Percentiles rank a stretch among this genome's conserved stretches.
Evolutionary conservation across 768 basidiomycete genomes (phyloP).

Genomic region (Hypsizygus marmoreus): DNA sequence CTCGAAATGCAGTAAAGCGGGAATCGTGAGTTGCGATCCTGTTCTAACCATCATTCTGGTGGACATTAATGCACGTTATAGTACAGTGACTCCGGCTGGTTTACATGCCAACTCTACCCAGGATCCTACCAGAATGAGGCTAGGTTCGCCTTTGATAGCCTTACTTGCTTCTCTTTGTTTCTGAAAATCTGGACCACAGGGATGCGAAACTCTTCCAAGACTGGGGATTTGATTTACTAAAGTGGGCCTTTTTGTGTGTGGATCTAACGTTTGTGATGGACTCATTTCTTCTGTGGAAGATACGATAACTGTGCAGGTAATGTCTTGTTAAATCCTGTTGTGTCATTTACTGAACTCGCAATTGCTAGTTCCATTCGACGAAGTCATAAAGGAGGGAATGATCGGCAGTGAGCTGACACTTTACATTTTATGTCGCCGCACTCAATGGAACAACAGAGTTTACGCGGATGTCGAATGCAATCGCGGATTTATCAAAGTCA

Average conservation of each 20-base stretch:
- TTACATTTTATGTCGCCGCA: neutral
- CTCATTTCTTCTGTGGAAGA: slow-evolving; percentile 18
- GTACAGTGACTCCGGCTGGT: slow-evolving; percentile 69
- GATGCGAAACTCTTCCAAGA: slow-evolving; percentile 59
- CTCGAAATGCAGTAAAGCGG: slow-evolving; percentile 34
- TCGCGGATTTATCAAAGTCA: slow-evolving; percentile 46
- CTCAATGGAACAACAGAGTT: slow-evolving; percentile 30
- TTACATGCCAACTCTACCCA: slow-evolving; percentile 65
- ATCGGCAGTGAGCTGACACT: slow-evolving; percentile 45
- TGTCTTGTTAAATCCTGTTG: neutral
- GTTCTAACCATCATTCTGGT: neutral
- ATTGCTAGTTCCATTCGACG: slow-evolving; percentile 54
- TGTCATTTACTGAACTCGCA: neutral
- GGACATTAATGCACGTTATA: slow-evolving; percentile 18
- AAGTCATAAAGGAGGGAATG: slow-evolving; percentile 55
- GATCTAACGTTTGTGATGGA: neutral
- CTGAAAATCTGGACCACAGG: slow-evolving; percentile 27
- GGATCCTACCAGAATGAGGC: slow-evolving; percentile 63
- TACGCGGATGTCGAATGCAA: slow-evolving; percentile 62
- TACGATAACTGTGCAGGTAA: slow-evolving; percentile 61
- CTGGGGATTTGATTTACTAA: slow-evolving; percentile 72
- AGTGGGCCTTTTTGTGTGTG: slow-evolving; percentile 39
- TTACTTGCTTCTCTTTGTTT: neutral
- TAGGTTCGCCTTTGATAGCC: slow-evolving; percentile 1
- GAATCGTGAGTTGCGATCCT: slow-evolving; percentile 35